These are phyloP conservation scores for Amanita molliuscula DNA, from an alignment of 768 basidiomycete species.

Conservation along the genomic window DNA sequence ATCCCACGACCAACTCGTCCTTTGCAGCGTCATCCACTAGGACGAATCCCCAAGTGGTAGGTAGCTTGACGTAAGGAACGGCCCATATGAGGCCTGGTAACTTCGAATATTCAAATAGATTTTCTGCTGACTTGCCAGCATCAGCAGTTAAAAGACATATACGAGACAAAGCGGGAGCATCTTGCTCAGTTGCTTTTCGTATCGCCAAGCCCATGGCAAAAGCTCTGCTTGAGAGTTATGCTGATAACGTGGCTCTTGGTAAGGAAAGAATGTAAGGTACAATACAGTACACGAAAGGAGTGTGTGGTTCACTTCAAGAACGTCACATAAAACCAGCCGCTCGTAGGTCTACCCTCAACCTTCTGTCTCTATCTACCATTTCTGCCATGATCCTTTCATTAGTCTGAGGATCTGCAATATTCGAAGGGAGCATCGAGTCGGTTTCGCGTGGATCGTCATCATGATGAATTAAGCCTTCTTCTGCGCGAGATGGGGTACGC, in stretches of 20 bases:
- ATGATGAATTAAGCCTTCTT: slow-evolving; percentile 16
- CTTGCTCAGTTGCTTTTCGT: slow-evolving; percentile 44
- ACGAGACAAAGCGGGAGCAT: slow-evolving; percentile 46
- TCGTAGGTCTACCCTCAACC: slow-evolving; percentile 49
- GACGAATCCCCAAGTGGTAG: slow-evolving; percentile 67
- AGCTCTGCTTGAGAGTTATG: too few species aligned
- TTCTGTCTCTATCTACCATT: slow-evolving; percentile 42
- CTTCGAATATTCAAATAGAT: slow-evolving; percentile 48
- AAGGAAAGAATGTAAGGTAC: background rate
- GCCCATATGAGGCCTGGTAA: slow-evolving; percentile 67
- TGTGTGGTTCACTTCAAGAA: background rate
- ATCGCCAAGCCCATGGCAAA: slow-evolving; percentile 34
- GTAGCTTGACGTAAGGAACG: slow-evolving; percentile 62
- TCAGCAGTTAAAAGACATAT: slow-evolving; percentile 72
- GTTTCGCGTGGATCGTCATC: slow-evolving; percentile 18
- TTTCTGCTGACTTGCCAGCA: slow-evolving; percentile 57
- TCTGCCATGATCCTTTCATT: slow-evolving; percentile 31
- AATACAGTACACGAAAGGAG: background rate
- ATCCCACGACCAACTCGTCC: slow-evolving; percentile 57
- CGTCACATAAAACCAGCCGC: slow-evolving; percentile 39
- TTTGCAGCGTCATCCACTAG: slow-evolving; percentile 25
- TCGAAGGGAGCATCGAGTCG: slow-evolving; percentile 26
- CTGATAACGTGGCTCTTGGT: too few species aligned
- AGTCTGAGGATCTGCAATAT: slow-evolving; percentile 26
- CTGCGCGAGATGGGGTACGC: slow-evolving; percentile 16